These are phyloP conservation scores for Fusarium dimerum DNA, from an alignment of 2,329 filamentous ascomycete genomes.

Conservation along the genomic window DNA sequence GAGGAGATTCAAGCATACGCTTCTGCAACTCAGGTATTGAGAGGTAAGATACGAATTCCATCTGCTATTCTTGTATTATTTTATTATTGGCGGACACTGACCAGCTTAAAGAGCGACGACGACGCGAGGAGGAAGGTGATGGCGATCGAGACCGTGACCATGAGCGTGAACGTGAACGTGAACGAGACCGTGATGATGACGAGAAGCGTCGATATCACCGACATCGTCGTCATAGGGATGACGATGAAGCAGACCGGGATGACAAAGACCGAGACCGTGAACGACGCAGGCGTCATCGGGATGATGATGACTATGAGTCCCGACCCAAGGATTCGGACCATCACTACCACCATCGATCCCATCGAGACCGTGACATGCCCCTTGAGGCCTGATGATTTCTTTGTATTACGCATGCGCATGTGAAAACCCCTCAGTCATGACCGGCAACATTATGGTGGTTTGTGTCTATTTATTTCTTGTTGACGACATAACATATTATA, in stretches of 20 bases:
- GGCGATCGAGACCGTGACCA: constrained; percentile 31
- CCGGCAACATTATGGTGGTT: neutral
- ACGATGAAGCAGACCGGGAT: constrained; percentile 30
- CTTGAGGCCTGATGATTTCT: constrained; percentile 14
- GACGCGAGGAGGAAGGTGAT: constrained; percentile 34
- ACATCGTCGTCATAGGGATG: constrained; percentile 27
- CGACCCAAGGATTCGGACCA: constrained; percentile 33
- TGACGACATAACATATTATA: neutral
- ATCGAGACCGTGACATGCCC: constrained; percentile 32
- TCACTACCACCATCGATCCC: constrained; percentile 36
- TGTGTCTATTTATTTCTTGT: neutral
- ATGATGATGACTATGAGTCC: constrained; percentile 30
- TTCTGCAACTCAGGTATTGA: constrained; percentile 75
- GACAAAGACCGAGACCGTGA: constrained; percentile 42
- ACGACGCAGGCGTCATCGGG: constrained; percentile 31
- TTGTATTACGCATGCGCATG: neutral
- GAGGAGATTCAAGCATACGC: constrained; percentile 91
- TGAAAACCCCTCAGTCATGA: neutral
- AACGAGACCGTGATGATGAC: constrained; percentile 22
- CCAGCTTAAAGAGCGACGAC: constrained; percentile 31
- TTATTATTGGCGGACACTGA: constrained; percentile 10
- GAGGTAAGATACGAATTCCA: constrained; percentile 66
- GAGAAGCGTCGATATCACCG: constrained; percentile 26
- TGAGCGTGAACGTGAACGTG: constrained; percentile 23
- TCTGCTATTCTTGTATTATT: neutral